phyloP scores from a whole-genome alignment of 2,329 filamentous ascomycete species.

The Diatrype stigma region DNA sequence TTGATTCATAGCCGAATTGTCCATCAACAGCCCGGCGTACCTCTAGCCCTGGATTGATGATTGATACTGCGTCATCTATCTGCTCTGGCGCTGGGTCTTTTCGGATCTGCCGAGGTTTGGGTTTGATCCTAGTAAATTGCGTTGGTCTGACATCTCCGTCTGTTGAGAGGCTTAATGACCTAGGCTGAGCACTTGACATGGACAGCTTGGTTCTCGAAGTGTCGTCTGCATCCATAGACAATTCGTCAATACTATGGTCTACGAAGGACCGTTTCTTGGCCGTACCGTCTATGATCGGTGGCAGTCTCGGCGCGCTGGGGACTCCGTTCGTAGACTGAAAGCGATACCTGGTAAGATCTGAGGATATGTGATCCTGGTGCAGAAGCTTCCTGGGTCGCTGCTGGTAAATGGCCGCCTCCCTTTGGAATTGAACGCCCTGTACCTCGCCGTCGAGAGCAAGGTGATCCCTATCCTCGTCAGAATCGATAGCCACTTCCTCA shows the following conservation, averaged over 20 bases:
- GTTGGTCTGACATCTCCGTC: constrained; percentile 18
- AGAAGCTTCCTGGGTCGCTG: background rate
- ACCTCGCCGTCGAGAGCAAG: constrained; percentile 2
- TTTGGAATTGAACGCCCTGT: constrained; percentile 2
- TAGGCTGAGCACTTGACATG: constrained; percentile 7
- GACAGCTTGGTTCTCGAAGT: constrained; percentile 1
- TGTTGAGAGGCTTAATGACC: constrained; percentile 18
- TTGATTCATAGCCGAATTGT: constrained; percentile 11
- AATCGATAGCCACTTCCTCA: background rate
- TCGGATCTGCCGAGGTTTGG: background rate
- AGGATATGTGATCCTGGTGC: background rate
- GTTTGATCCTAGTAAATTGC: constrained; percentile 8
- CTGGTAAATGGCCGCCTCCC: background rate
- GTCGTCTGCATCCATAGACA: constrained; percentile 12
- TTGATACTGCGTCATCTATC: constrained; percentile 1
- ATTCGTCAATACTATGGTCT: constrained; percentile 14
- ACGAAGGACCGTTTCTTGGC: background rate
- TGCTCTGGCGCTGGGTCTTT: background rate
- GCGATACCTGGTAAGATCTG: background rate
- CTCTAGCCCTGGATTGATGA: constrained; percentile 14
- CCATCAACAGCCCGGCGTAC: constrained; percentile 20
- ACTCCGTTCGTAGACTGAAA: background rate
- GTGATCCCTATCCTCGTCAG: constrained; percentile 2
- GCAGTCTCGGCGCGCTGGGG: background rate
- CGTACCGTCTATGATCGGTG: background rate